Evolutionary conservation across 2,329 filamentous ascomycete species (phyloP).

Genomic region (Penicillium sp.): DNA sequence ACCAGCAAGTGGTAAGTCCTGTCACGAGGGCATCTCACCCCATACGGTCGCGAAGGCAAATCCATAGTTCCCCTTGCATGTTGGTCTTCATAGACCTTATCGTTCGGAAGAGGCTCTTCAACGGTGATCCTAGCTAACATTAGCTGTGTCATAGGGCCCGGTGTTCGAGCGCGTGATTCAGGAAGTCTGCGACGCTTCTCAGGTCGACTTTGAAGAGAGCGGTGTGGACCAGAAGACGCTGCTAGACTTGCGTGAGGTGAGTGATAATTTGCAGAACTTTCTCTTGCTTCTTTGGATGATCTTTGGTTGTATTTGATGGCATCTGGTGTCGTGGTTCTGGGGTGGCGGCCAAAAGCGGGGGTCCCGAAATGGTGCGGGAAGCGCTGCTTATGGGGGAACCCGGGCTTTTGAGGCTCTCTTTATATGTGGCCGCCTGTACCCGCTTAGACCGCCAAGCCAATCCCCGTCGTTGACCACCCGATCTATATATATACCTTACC

Average conservation of each 20-base stretch:
- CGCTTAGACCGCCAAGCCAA: constrained; percentile 29
- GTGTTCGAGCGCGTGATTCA: constrained; percentile 92
- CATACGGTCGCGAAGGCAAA: constrained; percentile 27
- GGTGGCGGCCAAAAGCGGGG: constrained; percentile 43
- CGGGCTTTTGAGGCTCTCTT: constrained; percentile 42
- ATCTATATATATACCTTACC: background rate
- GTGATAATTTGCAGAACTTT: constrained; percentile 36
- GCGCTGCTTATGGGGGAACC: constrained; percentile 39
- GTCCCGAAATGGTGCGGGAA: constrained; percentile 35
- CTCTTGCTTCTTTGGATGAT: constrained; percentile 4
- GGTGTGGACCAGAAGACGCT: constrained; percentile 86
- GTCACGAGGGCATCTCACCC: constrained; percentile 21
- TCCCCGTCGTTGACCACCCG: background rate
- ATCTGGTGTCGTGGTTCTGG: constrained; percentile 16
- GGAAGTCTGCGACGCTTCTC: constrained; percentile 85
- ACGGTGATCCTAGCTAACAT: constrained; percentile 28
- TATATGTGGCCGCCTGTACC: constrained; percentile 39
- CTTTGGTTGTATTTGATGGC: background rate
- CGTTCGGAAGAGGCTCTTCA: background rate
- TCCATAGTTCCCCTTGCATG: background rate
- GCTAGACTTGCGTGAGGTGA: constrained; percentile 83
- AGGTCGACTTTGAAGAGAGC: constrained; percentile 94
- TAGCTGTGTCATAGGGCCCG: constrained; percentile 55
- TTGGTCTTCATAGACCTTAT: background rate
- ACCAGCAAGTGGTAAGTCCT: constrained; percentile 51